Evolutionary conservation across 2,329 filamentous ascomycete genomes (phyloP).

Genomic region (Xylaria sp.): DNA sequence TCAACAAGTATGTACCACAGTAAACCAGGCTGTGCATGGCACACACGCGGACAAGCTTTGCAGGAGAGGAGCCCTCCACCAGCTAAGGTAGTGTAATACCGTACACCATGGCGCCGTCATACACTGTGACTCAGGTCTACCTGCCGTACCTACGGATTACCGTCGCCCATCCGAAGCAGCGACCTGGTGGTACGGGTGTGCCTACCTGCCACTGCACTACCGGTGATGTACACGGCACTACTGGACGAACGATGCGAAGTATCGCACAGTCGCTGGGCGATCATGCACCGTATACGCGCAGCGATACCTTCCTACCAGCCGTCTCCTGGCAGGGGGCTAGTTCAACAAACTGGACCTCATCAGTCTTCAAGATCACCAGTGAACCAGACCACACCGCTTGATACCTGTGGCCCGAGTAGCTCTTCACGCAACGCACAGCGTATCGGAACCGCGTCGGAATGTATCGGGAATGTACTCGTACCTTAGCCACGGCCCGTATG

Average conservation of each 20-base stretch:
- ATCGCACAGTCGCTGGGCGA: not conserved
- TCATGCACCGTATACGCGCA: slow-evolving; percentile 29
- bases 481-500: not conserved
- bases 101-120: not conserved
- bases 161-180: no score
- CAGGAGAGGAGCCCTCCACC: slow-evolving; percentile 1
- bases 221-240: slow-evolving; percentile 3
- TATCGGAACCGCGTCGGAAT: slow-evolving; percentile 17
- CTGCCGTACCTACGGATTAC: not conserved
- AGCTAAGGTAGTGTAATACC: not conserved
- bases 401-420: slow-evolving; percentile 26
- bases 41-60: slow-evolving; percentile 22
- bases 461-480: slow-evolving; percentile 18
- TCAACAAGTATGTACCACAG: slow-evolving; percentile 17
- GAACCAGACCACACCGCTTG: slow-evolving; percentile 23
- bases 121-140: not conserved
- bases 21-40: slow-evolving; percentile 16
- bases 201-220: no score
- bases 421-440: slow-evolving; percentile 7
- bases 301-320: slow-evolving; percentile 3
- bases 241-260: slow-evolving; percentile 22
- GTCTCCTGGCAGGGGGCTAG: slow-evolving; percentile 19
- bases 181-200: no score
- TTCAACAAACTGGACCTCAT: not conserved
- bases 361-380: slow-evolving; percentile 17